These are phyloP conservation scores for Claviceps africana DNA, from an alignment of 2,329 filamentous ascomycete species.

Conservation along the genomic window DNA sequence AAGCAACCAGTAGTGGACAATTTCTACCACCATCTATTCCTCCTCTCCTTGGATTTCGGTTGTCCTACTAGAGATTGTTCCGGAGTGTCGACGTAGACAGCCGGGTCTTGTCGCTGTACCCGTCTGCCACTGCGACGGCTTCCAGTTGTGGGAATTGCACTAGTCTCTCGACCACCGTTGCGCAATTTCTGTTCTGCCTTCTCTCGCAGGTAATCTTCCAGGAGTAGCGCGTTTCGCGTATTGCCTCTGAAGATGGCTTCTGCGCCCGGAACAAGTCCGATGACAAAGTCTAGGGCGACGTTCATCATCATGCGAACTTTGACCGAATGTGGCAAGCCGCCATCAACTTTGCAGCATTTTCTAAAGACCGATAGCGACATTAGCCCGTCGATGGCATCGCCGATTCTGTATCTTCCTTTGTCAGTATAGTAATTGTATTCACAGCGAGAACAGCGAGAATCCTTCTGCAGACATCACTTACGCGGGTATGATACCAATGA, in stretches of 20 bases:
- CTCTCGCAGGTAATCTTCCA: conserved; percentile 54
- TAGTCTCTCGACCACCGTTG: conserved; percentile 27
- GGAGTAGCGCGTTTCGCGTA: conserved; percentile 56
- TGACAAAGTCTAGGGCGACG: conserved; percentile 56
- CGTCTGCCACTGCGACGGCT: conserved; percentile 38
- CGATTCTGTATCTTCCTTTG: conserved; percentile 37
- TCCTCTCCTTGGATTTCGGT: not conserved
- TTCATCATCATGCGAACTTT: conserved; percentile 67
- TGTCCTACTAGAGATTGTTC: conserved; percentile 1
- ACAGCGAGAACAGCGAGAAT: not conserved
- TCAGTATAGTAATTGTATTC: not conserved
- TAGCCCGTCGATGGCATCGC: conserved; percentile 59
- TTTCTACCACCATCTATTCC: not conserved
- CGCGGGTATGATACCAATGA: conserved; percentile 73
- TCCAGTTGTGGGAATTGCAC: conserved; percentile 37
- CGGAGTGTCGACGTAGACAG: not conserved
- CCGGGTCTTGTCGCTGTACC: conserved; percentile 10
- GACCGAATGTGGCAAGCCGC: conserved; percentile 51
- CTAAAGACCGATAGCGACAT: conserved; percentile 64
- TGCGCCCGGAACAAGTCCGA: conserved; percentile 58
- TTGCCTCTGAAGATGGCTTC: conserved; percentile 65
- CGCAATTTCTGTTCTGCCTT: conserved; percentile 47
- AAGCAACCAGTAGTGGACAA: not conserved
- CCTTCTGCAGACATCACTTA: conserved; percentile 33
- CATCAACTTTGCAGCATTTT: conserved; percentile 60